Evolutionary conservation across 805 yeast species (phyloP), one percentile per base, ranked within the genome.

Genomic region (Brettanomyces sp.): DNA sequence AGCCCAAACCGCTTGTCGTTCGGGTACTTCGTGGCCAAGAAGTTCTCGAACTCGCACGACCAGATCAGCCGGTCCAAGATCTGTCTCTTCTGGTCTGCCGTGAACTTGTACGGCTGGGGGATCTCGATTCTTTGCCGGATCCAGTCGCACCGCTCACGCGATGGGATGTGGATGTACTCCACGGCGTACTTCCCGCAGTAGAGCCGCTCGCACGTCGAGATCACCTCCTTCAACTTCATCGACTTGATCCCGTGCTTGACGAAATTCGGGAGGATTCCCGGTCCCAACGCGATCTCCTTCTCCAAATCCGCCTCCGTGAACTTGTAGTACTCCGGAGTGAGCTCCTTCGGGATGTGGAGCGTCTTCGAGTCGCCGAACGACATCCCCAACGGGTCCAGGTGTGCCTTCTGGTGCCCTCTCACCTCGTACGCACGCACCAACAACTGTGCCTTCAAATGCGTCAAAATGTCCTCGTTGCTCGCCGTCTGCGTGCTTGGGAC

Each of bases 351-450:
- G 40, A 75, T 52, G 14, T 74, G 70, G 44, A 68, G 64, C 11
- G 62, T 52, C 37, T 54, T 54, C 58, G 77, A 78, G 59, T 79
- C 85, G 56, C 93, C 97, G 62, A 81, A 86, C 18, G 90, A 79
- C 60, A 91, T 85, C 35, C 85, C 91, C 61, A 93, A 73, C n/a
- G 99, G 99, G 67, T 93, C 99, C 51, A 89, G 82, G 57, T 81
- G 83, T 41, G 98, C 97, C 72, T 86, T 87, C 66, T 82, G 85
- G 67, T 93, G 99, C 55, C 99, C 99, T 68, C 98, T 82, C 45
- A 93, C 99, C 73, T 93, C 99, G 70, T 90, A 93, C 30, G 99
- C 99, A 67, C 99, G 85, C 52, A 95, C 97, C 58, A 93, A 76
- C 57, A 93, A 78, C 74, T 93, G 99, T 14, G 89, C 95, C 67